Evolutionary conservation across 345 rosid genomes (phyloP).

Genomic region (Linum usitatissimum): DNA sequence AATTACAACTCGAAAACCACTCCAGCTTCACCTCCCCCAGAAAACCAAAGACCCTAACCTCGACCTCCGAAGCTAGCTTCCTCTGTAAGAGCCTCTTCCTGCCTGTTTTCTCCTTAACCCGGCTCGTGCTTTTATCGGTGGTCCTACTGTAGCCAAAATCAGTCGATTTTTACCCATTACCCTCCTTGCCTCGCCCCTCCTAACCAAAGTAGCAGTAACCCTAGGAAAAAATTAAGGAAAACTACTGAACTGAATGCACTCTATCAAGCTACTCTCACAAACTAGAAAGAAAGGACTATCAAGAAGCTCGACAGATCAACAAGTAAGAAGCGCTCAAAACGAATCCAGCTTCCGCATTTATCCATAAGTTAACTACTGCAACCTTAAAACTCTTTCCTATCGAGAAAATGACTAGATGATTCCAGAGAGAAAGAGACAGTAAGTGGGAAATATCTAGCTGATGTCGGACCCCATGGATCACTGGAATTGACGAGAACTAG

Average conservation of each 20-base stretch:
- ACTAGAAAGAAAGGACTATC: neutral
- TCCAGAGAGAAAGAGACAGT: neutral
- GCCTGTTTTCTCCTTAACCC: conserved; percentile 89
- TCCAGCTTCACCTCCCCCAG: conserved; percentile 14
- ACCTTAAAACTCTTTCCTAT: neutral
- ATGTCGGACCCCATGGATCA: conserved; percentile 84
- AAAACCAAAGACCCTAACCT: conserved; percentile 13
- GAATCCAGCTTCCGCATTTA: conserved; percentile 7
- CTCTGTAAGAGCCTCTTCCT: conserved; percentile 94
- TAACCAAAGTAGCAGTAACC: neutral
- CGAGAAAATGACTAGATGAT: neutral
- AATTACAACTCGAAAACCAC: conserved; percentile 3
- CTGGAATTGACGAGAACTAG: neutral
- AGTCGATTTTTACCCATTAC: conserved; percentile 80
- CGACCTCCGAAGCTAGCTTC: conserved; percentile 48
- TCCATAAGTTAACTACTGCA: conserved; percentile 15
- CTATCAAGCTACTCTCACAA: conserved; percentile 11
- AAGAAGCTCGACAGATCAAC: conserved; percentile 16
- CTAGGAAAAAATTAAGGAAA: conserved; percentile 8
- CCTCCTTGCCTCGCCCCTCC: conserved; percentile 14
- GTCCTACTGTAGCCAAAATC: conserved; percentile 69
- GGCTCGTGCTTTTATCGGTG: conserved; percentile 72
- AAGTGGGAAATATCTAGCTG: conserved; percentile 34
- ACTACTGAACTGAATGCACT: conserved; percentile 1
- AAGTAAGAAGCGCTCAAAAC: neutral